Evolutionary conservation across 2,329 filamentous ascomycete genomes (phyloP), one percentile per base, ranked within the genome.

Genomic region (Periglandula ipomoeae): DNA sequence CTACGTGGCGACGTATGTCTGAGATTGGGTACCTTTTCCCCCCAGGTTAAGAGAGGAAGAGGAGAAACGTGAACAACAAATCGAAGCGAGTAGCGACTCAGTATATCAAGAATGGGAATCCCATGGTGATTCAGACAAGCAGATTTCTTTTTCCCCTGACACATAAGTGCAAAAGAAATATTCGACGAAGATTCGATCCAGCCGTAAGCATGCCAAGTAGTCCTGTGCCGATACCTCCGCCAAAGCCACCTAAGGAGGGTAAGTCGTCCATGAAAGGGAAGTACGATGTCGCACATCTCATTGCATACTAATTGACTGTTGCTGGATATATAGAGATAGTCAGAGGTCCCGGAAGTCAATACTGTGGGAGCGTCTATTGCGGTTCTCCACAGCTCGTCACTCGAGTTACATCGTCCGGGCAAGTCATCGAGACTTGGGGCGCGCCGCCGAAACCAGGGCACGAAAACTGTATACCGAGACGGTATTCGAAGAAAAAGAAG

Each of bases 301-400:
- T n/a, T n/a, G 30, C 30, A 32, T 32, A 15, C 30, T 32, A 32
- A 32, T 32, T 32, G 30, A 32, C 27, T 10, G 6, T 32, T 13
- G 4, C 5, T 30, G 9, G 9, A 10, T 22, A 10, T 10, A 13
- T 23, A 22, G 7, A 42, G 27, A 26, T 20, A 46, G 48, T 44
- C 27, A 11, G 20, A 2, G 50, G 48, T 13, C 50, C 50, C 1
- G 50, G 50, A 5, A 52, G 50, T 10, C 48, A 52, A 13, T 52
- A 45, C 42, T 50, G 44, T 35, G 50, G 50, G n/a, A 46, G 43
- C 42, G 43, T 50, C 17, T 52, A 48, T n/a, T 50, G 44, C 48
- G 50, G 50, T 23, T 52, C 50, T 2, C 50, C 50, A 11, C 48
- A 52, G 34, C 50, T 42, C 9, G 17, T 52, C 48, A 45, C 41